These are phyloP conservation scores for Cicer arietinum DNA, from an alignment of 306 rosid species.

Conservation along the genomic window DNA sequence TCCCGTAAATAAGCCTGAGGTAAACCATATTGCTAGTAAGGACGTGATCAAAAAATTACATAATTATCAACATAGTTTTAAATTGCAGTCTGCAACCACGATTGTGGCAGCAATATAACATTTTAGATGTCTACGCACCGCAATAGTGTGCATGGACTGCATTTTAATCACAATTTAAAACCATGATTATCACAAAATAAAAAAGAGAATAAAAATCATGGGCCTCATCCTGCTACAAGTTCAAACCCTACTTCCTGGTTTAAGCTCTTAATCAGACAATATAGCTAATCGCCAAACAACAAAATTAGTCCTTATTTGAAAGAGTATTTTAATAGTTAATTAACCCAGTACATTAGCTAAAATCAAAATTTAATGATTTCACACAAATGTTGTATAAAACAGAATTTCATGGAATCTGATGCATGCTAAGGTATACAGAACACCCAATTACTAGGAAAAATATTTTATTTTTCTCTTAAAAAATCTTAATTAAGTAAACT, in stretches of 20 bases:
- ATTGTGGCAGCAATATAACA: too few relatives aligned
- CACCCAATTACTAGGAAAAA: neutral
- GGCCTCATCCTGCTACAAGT: constrained; percentile 15
- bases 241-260: constrained; percentile 19
- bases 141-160: too few relatives aligned
- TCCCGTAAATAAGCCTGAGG: constrained; percentile 88
- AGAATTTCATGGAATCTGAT: constrained; percentile 39
- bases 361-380: constrained; percentile 8
- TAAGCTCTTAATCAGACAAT: constrained; percentile 2
- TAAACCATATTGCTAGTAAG: constrained; percentile 34
- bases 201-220: constrained; percentile 4
- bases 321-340: too few relatives aligned
- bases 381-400: constrained; percentile 10
- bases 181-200: constrained; percentile 15
- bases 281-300: constrained; percentile 21
- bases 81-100: too few relatives aligned
- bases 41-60: neutral
- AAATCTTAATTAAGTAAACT: neutral
- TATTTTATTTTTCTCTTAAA: neutral
- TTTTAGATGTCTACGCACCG: too few relatives aligned
- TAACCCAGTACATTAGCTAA: constrained; percentile 32
- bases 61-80: neutral
- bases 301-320: constrained; percentile 17
- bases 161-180: constrained; percentile 18
- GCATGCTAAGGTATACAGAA: constrained; percentile 18